Evolutionary conservation across 2,329 filamentous ascomycete genomes (phyloP), one percentile per base, ranked within the genome.

Genomic region (Emergomyces africanus): DNA sequence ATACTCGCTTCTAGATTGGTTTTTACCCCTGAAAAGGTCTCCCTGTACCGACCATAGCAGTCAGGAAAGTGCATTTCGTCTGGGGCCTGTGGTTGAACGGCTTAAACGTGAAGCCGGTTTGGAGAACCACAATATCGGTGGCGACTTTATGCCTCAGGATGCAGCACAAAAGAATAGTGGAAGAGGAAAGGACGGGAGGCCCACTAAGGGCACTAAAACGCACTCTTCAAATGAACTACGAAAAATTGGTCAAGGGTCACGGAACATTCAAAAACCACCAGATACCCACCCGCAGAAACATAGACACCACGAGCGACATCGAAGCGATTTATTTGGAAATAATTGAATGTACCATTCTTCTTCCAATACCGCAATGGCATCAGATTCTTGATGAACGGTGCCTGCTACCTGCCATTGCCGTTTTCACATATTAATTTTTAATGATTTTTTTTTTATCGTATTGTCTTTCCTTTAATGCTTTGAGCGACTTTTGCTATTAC

Each of bases 11-110:
- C 61, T 86, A 15, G 88, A 96, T 61, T 97, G 91, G 91, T 68
- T 96, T 14, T 73, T 96, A 1, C 92, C 92, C 0, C 70, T 95
- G 39, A 83, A 78, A 59, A 79, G 82, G 61, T 90, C 88, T 4
- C 92, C 92, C 0, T 92, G 88, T 70, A 80, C 80, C 56, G 80
- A 82, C 57, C 87, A 91, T 66, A 83, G 83, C 53, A 80, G 78
- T 64, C 77, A 78, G 60, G 79, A 81, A 62, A 85, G 87, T 66
- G 83, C 88, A 60, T 95, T 87, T 68, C 78, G 80, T 15, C 76
- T 88, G 66, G 87, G 87, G 0, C 79, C 79, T 3, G 76, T 83
- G 3, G 77, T 92, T 2, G 73, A 80, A 35, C 69, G 78, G 33
- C 68, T 89, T 59, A 81, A 80, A 64, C 72, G 68, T 53, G 72